These are phyloP conservation scores for Madurella fahalii DNA, from an alignment of 2,329 filamentous ascomycete species.

Conservation along the genomic window DNA sequence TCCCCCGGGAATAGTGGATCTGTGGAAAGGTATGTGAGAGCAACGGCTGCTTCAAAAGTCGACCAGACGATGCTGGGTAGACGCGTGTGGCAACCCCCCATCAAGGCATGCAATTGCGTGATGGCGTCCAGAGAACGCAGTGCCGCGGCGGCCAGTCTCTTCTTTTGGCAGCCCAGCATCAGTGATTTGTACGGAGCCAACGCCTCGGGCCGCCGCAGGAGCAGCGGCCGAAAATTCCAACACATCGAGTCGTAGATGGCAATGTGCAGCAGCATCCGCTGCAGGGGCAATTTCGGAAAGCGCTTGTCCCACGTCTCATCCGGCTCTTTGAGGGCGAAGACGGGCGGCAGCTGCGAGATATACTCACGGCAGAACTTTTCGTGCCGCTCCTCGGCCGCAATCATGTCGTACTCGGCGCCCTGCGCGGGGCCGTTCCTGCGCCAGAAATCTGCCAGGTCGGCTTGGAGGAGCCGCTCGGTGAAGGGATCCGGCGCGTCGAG, in stretches of 20 bases:
- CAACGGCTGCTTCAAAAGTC: background rate
- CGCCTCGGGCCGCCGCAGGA: background rate
- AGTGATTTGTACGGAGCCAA: background rate
- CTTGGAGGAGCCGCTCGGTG: background rate
- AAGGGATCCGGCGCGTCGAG: background rate
- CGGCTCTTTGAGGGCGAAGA: background rate
- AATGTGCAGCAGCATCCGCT: background rate
- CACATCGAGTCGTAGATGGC: conserved; percentile 1
- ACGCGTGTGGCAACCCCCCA: background rate
- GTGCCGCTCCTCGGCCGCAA: background rate
- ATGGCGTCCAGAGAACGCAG: background rate
- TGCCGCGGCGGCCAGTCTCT: background rate
- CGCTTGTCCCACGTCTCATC: background rate
- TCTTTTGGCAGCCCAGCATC: conserved; percentile 1
- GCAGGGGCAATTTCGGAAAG: background rate
- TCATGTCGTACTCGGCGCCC: background rate
- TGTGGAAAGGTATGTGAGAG: background rate
- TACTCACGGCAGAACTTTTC: background rate
- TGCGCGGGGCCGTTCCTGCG: background rate
- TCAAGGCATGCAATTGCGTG: background rate
- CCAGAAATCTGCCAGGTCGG: conserved; percentile 1
- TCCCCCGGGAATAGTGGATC: background rate
- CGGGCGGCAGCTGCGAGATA: background rate
- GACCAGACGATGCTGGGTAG: background rate
- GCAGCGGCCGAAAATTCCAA: background rate